Evolutionary conservation across 78 protist genomes (phyloP).

Genomic region (Dictyostelium purpureum): DNA sequence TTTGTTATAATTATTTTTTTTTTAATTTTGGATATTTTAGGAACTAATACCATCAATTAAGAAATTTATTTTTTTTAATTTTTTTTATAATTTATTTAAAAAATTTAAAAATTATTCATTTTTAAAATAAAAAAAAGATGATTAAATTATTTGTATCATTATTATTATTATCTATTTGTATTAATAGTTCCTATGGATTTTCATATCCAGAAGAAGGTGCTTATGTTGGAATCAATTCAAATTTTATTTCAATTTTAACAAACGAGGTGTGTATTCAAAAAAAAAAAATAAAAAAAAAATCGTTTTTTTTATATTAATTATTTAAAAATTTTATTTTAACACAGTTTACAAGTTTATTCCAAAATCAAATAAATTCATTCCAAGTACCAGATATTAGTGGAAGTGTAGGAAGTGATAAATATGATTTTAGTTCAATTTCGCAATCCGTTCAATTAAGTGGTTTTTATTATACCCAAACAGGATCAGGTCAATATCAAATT

Average conservation of each 20-base stretch:
- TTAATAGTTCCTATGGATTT: no score
- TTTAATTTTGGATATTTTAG: background rate
- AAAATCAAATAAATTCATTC: background rate
- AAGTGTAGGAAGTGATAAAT: background rate
- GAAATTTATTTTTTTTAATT: background rate
- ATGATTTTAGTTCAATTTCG: background rate
- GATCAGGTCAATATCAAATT: background rate
- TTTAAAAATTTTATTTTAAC: background rate
- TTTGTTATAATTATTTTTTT: background rate
- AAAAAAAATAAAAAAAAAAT: background rate
- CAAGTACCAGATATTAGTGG: background rate
- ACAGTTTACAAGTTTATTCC: background rate
- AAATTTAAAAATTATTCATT: background rate
- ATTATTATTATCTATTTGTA: no score
- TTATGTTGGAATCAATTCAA: background rate
- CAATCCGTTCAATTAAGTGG: background rate
- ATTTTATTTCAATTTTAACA: background rate
- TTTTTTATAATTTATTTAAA: no score
- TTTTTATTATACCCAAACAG: background rate
- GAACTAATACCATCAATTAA: background rate
- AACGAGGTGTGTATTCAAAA: background rate
- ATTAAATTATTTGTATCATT: no score
- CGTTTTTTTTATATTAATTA: background rate
- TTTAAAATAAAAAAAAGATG: background rate
- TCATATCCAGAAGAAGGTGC: slow-evolving; percentile 4